Evolutionary conservation across 352 stramenopile species (phyloP), one percentile per base, ranked within the genome.

Genomic region (Globisporangium recalcitrans): DNA sequence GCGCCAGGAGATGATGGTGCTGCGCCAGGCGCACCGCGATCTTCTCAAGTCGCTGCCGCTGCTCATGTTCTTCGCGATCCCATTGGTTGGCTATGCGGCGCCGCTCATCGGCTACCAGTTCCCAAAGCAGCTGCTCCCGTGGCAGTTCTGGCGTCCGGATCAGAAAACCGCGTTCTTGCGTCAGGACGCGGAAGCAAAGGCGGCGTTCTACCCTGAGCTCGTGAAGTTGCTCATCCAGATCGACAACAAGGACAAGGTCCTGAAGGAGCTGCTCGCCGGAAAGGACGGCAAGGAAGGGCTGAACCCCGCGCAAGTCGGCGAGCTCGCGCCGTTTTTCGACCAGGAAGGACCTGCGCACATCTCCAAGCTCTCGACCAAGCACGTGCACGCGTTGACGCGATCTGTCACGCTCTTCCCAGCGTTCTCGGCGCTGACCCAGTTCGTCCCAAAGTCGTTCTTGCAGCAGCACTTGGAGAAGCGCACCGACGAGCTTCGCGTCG

Each of bases 121-220:
- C 65, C 86, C 84, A 19, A 95, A 93, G 72, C 82, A 90, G 53
- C 46, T 91, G 24, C 67, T 95, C 55, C 84, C 86, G 8, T 92
- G 82, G 82, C 86, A 95, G 68, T 95, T 95, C 71, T 95, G 86
- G 86, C 75, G 83, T 7, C 71, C 84, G 1, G 82, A 89, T 19
- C 83, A 95, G 53, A 90, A 88, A 69, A 90, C 82, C n/a, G 73
- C 87, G 65, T 95, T 95, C 70, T 76, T 93, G 22, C 70, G 66
- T 9, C 72, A 92, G 56, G 80, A 93, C 58, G 83, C 78, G 1
- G 56, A 73, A 14, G 62, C 75, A 16, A 73, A 80, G 27, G 74
- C 83, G 6, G 57, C 56, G 22, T 88, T 77, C 60, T 90, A 93
- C 67, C 77, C 78, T 6, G 60, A 87, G 58, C 67, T 94, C 34